Percentiles rank a stretch among this genome's conserved stretches.
phyloP scores from a whole-genome alignment of 768 basidiomycete species.

The Lentinula boryana region DNA sequence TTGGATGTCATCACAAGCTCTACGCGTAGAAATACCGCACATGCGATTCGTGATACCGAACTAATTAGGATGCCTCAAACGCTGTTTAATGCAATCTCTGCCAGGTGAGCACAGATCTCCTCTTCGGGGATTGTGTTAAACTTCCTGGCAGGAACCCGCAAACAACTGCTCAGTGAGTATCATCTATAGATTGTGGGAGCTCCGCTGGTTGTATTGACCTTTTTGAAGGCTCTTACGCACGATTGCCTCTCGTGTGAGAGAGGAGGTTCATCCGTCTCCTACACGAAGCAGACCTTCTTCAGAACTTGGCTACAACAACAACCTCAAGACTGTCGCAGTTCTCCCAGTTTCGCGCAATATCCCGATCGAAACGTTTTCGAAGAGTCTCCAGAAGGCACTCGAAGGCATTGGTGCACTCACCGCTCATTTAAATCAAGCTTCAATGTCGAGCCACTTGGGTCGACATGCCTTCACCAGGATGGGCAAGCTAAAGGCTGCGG shows the following conservation, averaged over 20 bases:
- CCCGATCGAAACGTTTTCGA: constrained; percentile 85
- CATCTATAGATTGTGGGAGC: background rate
- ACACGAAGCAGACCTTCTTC: constrained; percentile 39
- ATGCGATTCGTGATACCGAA: constrained; percentile 97
- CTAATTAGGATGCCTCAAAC: constrained; percentile 96
- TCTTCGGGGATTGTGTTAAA: background rate
- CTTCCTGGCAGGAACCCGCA: constrained; percentile 60
- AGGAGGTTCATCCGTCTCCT: constrained; percentile 67
- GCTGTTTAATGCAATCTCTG: constrained; percentile 94
- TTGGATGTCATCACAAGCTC: constrained; percentile 95
- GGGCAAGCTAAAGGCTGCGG: constrained; percentile 92
- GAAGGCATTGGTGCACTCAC: constrained; percentile 94
- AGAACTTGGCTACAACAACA: constrained; percentile 77
- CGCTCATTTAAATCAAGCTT: constrained; percentile 89
- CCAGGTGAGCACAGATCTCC: constrained; percentile 41
- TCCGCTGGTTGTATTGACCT: background rate
- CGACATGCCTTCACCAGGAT: constrained; percentile 93
- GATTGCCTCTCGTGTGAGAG: constrained; percentile 89
- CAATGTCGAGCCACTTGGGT: constrained; percentile 87
- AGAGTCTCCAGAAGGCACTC: constrained; percentile 80
- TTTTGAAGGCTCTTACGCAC: constrained; percentile 62
- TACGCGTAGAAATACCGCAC: constrained; percentile 81
- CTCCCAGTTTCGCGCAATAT: constrained; percentile 83
- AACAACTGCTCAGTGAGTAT: constrained; percentile 72
- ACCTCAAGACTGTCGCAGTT: constrained; percentile 92